Percentiles rank a stretch among this genome's conserved stretches.
Conservation (phyloP, 306 rosid species). For the Castanospermum australe region DNA sequence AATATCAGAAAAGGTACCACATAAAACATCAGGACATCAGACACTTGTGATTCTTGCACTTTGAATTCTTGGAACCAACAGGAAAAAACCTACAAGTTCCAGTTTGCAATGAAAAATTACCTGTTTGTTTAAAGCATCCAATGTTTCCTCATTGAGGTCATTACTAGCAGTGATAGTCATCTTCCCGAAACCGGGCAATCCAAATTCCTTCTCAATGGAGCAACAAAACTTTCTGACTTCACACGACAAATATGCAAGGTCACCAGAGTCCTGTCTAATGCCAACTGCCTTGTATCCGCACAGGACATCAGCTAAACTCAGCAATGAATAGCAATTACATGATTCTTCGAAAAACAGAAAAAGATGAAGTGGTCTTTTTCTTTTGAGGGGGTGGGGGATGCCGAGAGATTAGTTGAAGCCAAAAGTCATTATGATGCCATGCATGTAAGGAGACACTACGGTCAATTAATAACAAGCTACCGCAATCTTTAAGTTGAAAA, state of each 20-base stretch:
- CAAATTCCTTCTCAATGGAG: constrained; percentile 75
- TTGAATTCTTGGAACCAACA: constrained; percentile 6
- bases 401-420: not conserved
- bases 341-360: constrained; percentile 6
- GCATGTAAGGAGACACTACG: not conserved
- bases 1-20: not conserved
- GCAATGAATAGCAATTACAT: constrained; percentile 4
- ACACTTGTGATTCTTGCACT: not conserved
- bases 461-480: not conserved
- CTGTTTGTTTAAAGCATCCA: constrained; percentile 98
- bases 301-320: constrained; percentile 30
- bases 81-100: not conserved
- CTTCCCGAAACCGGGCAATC: constrained; percentile 61
- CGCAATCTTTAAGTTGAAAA: not conserved
- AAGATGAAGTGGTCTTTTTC: not conserved
- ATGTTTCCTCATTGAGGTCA: constrained; percentile 94
- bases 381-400: not conserved
- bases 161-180: constrained; percentile 81
- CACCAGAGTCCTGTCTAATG: constrained; percentile 95
- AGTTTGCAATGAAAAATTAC: constrained; percentile 29
- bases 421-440: not conserved
- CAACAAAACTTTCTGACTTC: constrained; percentile 71
- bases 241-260: constrained; percentile 82
- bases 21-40: not conserved
- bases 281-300: constrained; percentile 85